Conservation (phyloP, 768 basidiomycete genomes). For the Suillus lakei region DNA sequence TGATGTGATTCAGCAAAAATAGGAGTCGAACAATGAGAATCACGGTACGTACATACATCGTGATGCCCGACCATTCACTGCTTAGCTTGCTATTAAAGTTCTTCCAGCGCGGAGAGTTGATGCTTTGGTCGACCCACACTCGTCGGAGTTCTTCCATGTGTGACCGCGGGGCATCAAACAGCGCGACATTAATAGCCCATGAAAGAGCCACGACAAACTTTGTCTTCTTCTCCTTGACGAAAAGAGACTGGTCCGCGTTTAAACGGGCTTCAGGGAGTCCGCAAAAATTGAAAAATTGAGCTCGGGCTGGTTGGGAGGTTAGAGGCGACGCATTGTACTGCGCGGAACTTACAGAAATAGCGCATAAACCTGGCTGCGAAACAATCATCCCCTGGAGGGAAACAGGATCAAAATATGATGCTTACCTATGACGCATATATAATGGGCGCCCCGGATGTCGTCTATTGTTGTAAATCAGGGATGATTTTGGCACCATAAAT, state of each 20-base stretch:
- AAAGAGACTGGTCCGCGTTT: constrained; percentile 47
- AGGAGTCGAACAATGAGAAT: not conserved
- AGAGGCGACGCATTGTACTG: not conserved
- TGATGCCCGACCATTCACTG: constrained; percentile 53
- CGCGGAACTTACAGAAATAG: constrained; percentile 40
- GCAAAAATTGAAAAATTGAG: constrained; percentile 48
- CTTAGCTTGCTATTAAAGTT: constrained; percentile 46
- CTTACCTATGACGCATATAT: constrained; percentile 7
- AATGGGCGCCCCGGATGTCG: not conserved
- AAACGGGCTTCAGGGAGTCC: constrained; percentile 53
- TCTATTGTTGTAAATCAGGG: constrained; percentile 1
- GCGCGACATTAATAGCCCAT: constrained; percentile 1
- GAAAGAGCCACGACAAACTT: constrained; percentile 11
- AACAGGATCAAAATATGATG: not conserved
- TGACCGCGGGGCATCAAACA: constrained; percentile 51
- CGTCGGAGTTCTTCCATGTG: constrained; percentile 45
- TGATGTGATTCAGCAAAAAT: constrained; percentile 20
- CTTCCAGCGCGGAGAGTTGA: constrained; percentile 43
- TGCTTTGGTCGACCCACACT: constrained; percentile 49
- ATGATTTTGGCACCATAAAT: not conserved
- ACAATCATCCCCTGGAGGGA: not conserved
- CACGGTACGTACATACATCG: constrained; percentile 46
- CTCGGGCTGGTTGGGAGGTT: constrained; percentile 22
- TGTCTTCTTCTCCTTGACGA: constrained; percentile 10
- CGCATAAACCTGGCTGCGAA: constrained; percentile 47